A percentile compares a stretch with the other conserved stretches of the same genome.
Conservation (phyloP, 768 basidiomycete genomes). For the Suillus subluteus region DNA sequence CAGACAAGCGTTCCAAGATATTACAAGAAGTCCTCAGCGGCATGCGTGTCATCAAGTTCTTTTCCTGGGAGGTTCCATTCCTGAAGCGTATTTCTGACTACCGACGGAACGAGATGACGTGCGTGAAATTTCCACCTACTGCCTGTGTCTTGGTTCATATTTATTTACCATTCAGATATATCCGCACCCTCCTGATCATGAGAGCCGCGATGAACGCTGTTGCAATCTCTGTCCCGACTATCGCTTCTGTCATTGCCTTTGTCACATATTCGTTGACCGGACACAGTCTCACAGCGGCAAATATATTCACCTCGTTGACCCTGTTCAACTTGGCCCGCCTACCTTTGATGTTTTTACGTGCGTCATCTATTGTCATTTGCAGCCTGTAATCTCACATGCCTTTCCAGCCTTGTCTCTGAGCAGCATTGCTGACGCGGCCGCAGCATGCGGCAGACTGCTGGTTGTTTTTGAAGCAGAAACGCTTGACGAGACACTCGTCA, state of each 20-base stretch:
- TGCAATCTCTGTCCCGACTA: conserved; percentile 69
- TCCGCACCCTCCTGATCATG: conserved; percentile 67
- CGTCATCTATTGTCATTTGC: conserved; percentile 17
- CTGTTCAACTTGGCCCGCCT: conserved; percentile 83
- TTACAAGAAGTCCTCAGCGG: conserved; percentile 88
- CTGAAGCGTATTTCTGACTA: conserved; percentile 72
- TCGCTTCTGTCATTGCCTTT: conserved; percentile 79
- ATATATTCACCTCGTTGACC: conserved; percentile 83
- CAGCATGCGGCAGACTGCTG: conserved; percentile 76
- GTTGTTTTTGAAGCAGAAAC: conserved; percentile 87
- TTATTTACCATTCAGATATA: conserved; percentile 44
- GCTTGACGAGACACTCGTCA: conserved; percentile 56
- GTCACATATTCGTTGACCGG: conserved; percentile 78
- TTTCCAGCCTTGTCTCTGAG: conserved; percentile 67
- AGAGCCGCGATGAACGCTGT: conserved; percentile 71
- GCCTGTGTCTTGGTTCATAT: conserved; percentile 5
- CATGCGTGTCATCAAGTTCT: conserved; percentile 93
- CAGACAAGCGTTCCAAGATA: conserved; percentile 86
- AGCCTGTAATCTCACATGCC: conserved; percentile 14
- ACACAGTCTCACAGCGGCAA: conserved; percentile 66
- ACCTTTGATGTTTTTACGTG: conserved; percentile 75
- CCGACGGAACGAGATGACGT: conserved; percentile 72
- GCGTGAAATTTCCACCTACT: conserved; percentile 22
- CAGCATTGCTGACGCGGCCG: conserved; percentile 82
- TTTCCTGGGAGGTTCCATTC: conserved; percentile 87